Evolutionary conservation across 768 basidiomycete species (phyloP).

Genomic region (Termitomyces sp.): DNA sequence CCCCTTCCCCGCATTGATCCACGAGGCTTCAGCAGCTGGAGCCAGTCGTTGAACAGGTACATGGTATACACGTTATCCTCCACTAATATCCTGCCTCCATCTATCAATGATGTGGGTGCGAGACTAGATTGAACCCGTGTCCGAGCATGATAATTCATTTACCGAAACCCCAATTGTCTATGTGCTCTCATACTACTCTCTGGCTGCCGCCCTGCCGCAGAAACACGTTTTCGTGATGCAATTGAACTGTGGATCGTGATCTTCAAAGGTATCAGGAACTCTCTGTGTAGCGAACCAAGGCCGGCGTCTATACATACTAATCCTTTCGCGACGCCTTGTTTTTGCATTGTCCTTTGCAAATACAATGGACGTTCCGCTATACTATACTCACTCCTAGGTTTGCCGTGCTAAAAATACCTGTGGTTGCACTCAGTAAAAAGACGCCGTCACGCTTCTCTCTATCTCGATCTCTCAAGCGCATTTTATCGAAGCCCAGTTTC

Average conservation of each 20-base stretch:
- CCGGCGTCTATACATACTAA: background rate
- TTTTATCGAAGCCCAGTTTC: background rate
- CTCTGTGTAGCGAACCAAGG: background rate
- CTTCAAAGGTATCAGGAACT: background rate
- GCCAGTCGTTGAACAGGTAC: background rate
- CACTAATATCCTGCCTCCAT: too few species aligned
- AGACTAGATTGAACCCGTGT: background rate
- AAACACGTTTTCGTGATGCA: background rate
- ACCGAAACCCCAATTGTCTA: too few species aligned
- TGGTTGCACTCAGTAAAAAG: too few species aligned
- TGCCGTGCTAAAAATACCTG: too few species aligned
- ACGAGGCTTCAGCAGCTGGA: background rate
- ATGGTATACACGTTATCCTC: background rate
- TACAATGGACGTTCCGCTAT: too few species aligned
- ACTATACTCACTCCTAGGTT: background rate
- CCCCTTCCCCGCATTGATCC: background rate
- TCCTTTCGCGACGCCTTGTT: background rate
- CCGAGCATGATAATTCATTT: too few species aligned
- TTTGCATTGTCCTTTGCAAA: background rate
- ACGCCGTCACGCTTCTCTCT: too few species aligned
- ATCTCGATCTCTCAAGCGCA: too few species aligned
- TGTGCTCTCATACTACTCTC: background rate
- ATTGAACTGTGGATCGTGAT: background rate
- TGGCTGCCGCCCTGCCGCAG: background rate
- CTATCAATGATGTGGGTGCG: background rate